Evolutionary conservation across 495 filamentous ascomycete genomes (phyloP), one percentile per base, ranked within the genome.

Genomic region (Aspergillus kassunensis): DNA sequence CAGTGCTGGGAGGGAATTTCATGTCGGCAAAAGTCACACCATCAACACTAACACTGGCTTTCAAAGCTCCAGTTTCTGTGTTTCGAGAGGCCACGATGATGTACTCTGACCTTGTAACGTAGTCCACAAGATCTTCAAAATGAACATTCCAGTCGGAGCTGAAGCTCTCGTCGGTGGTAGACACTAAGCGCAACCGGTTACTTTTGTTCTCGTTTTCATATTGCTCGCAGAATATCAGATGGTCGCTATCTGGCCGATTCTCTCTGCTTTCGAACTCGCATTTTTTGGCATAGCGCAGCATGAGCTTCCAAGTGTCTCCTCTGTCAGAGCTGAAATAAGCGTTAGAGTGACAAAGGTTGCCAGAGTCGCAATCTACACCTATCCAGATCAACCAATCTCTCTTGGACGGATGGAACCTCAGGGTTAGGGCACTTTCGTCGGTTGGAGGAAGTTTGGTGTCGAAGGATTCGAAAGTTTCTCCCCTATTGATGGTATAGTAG

Each of bases 41-140:
- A 63, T 97, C 89, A 13, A 96, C 70, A 62, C 89, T 96, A 37
- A 89, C 81, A 56, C 86, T 84, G 29, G 88, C 87, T 51, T 85
- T 84, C 57, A 97, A 68, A 12, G 79, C 86, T 85, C 75, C 44
- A 80, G 76, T 23, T 88, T 74, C 64, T 21, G 85, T 77, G 49
- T 78, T 69, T 60, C 82, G 80, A 27, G 83, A 81, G 2, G 93
- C 93, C 29, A 96, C 90, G 36, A 99, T 80, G 60, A 97, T 89
- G 69, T 93, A 99, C 57, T 97, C 92, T 19, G 86, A 81, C 90
- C 95, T 96, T 21, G 85, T 95, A 5, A 90, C 91, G 67, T 92
- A 97, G 39, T 86, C 82, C 35, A 86, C 84, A 51, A 97, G 85
- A 51, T 90, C 79, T 6, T 79, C 69, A 62, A 86, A 81, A 31